These are phyloP conservation scores for Nematocida sp. DNA, from an alignment of 371 early-diverging fungal species.

Conservation along the genomic window DNA sequence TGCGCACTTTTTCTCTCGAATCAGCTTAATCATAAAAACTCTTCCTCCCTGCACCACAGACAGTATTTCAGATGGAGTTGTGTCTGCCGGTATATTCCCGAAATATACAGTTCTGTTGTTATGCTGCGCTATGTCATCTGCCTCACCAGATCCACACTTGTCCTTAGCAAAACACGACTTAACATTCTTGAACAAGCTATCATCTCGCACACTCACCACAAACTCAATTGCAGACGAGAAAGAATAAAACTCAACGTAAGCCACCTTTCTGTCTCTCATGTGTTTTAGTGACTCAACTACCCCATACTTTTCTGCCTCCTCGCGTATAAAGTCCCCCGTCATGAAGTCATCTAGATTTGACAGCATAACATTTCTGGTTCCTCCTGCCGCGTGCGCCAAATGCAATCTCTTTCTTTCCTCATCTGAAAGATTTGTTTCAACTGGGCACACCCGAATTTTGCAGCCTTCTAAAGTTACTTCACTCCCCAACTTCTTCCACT, in stretches of 20 bases:
- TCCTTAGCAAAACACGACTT: constrained; percentile 39
- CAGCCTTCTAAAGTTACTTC: constrained; percentile 8
- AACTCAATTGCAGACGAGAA: constrained; percentile 46
- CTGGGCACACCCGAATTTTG: neutral
- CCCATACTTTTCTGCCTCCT: constrained; percentile 57
- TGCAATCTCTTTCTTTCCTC: constrained; percentile 42
- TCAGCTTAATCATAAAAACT: constrained; percentile 24
- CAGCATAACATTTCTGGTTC: constrained; percentile 44
- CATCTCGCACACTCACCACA: constrained; percentile 24
- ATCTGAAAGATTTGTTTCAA: neutral
- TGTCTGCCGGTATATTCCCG: constrained; percentile 44
- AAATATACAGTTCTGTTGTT: constrained; percentile 56
- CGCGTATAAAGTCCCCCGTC: constrained; percentile 42
- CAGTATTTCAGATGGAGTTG: constrained; percentile 37
- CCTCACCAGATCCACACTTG: constrained; percentile 19
- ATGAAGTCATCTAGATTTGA: constrained; percentile 49
- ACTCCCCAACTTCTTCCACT: neutral
- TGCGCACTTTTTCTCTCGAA: constrained; percentile 52
- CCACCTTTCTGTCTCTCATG: constrained; percentile 31
- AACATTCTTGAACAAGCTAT: constrained; percentile 41
- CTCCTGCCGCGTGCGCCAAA: constrained; percentile 45
- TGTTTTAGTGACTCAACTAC: constrained; percentile 41
- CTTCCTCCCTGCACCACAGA: constrained; percentile 32
- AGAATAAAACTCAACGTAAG: constrained; percentile 43
- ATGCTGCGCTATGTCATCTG: neutral